A percentile compares a stretch with the other conserved stretches of the same genome.
phyloP scores from a whole-genome alignment of 176 grass and related monocot species.

The Phragmites australis region DNA sequence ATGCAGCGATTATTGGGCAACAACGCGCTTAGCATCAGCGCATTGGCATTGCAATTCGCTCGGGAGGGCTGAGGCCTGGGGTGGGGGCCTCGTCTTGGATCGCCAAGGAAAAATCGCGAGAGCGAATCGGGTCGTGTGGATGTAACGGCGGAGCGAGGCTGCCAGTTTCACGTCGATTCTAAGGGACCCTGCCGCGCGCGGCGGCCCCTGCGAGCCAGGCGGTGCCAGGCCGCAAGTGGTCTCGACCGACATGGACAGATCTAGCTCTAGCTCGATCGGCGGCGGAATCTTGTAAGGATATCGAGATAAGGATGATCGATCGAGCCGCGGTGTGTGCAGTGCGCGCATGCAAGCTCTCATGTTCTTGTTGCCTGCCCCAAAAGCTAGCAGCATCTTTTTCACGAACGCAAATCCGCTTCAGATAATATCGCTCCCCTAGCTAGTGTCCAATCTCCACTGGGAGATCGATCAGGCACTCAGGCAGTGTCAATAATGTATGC shows the following conservation, averaged over 20 bases:
- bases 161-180: slow-evolving; percentile 41
- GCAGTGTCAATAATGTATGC: background rate
- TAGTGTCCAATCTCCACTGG: background rate
- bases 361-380: background rate
- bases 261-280: background rate
- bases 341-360: slow-evolving; percentile 21
- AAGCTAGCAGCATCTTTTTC: slow-evolving; percentile 1
- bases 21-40: background rate
- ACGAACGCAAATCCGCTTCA: slow-evolving; percentile 13
- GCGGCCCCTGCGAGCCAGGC: background rate
- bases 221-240: background rate
- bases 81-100: background rate
- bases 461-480: background rate
- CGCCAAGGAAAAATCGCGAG: slow-evolving; percentile 9
- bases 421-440: slow-evolving; percentile 10
- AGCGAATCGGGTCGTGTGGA: slow-evolving; percentile 34
- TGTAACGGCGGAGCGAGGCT: slow-evolving; percentile 4
- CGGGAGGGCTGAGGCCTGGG: too few relatives aligned
- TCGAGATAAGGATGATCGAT: slow-evolving; percentile 44
- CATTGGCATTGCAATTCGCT: background rate
- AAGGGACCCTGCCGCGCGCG: background rate
- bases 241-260: slow-evolving; percentile 8
- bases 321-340: slow-evolving; percentile 1
- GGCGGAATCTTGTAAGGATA: slow-evolving; percentile 33
- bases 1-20: slow-evolving; percentile 6